These are phyloP conservation scores for Babesia bovis DNA, from an alignment of 169 alveolate species.

Conservation along the genomic window DNA sequence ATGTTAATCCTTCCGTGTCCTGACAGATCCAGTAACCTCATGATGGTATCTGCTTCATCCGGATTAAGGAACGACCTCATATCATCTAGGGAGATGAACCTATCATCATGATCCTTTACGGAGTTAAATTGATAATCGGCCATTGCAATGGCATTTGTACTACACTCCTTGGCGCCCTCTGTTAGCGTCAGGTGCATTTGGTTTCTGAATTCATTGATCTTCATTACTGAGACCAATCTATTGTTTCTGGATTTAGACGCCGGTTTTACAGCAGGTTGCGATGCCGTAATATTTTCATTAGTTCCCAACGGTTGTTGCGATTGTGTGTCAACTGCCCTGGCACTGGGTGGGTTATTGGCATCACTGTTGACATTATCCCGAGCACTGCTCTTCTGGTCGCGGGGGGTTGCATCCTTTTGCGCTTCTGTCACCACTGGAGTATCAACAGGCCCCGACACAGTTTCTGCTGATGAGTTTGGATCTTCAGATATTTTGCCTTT, in stretches of 20 bases:
- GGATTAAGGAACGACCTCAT: constrained; percentile 63
- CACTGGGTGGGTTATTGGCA: neutral
- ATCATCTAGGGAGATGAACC: constrained; percentile 16
- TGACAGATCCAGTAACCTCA: constrained; percentile 74
- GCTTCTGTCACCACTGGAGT: neutral
- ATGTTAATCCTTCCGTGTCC: constrained; percentile 79
- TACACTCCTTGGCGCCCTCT: neutral
- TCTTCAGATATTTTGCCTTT: neutral
- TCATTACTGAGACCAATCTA: constrained; percentile 9
- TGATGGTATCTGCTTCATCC: constrained; percentile 72
- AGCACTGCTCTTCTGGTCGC: neutral
- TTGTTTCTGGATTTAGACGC: neutral
- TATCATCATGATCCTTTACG: constrained; percentile 3
- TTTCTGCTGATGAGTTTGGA: neutral
- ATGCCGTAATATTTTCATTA: neutral
- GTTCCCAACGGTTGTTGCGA: neutral
- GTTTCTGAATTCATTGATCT: constrained; percentile 15
- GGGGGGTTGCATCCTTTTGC: neutral
- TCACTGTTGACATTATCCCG: neutral
- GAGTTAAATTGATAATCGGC: constrained; percentile 21
- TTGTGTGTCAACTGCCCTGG: neutral
- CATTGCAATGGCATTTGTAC: neutral
- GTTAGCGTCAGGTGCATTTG: neutral
- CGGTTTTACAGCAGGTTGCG: neutral
- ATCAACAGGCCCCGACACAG: neutral